Evolutionary conservation across 2,329 filamentous ascomycete genomes (phyloP).

Genomic region (Lecanoromycetidae sp.): DNA sequence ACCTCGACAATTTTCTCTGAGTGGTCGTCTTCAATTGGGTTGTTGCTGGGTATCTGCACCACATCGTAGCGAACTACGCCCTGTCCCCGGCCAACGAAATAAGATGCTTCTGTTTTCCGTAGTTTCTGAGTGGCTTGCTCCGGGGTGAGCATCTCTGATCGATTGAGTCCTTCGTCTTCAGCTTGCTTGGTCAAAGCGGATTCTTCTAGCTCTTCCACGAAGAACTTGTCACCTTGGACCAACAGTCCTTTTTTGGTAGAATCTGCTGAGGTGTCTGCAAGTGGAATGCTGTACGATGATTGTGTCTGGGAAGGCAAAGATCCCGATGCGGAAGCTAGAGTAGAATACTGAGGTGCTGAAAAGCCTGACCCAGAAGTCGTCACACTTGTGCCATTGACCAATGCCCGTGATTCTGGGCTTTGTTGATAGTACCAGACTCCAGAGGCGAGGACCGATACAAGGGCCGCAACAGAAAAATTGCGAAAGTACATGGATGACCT

Average conservation of each 20-base stretch:
- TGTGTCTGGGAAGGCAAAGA: constrained; percentile 21
- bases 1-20: constrained; percentile 96
- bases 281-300: constrained; percentile 21
- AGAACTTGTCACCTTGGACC: constrained; percentile 80
- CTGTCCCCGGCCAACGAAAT: constrained; percentile 73
- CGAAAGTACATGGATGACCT: constrained; percentile 39
- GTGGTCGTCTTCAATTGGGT: constrained; percentile 96
- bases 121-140: constrained; percentile 88
- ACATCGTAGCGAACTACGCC: constrained; percentile 92
- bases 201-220: constrained; percentile 75
- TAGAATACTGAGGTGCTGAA: constrained; percentile 8
- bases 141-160: constrained; percentile 91
- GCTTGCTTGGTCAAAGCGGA: constrained; percentile 79
- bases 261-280: constrained; percentile 35
- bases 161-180: constrained; percentile 69
- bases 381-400: constrained; percentile 9
- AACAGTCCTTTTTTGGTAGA: constrained; percentile 56
- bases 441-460: constrained; percentile 37
- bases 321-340: constrained; percentile 17
- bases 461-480: constrained; percentile 34
- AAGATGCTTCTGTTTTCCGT: constrained; percentile 81
- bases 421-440: constrained; percentile 38
- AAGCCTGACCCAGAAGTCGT: constrained; percentile 1
- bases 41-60: constrained; percentile 88
- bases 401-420: constrained; percentile 3